These are phyloP conservation scores for Myxozyma neglecta DNA, from an alignment of 805 yeast genomes.

Conservation along the genomic window DNA sequence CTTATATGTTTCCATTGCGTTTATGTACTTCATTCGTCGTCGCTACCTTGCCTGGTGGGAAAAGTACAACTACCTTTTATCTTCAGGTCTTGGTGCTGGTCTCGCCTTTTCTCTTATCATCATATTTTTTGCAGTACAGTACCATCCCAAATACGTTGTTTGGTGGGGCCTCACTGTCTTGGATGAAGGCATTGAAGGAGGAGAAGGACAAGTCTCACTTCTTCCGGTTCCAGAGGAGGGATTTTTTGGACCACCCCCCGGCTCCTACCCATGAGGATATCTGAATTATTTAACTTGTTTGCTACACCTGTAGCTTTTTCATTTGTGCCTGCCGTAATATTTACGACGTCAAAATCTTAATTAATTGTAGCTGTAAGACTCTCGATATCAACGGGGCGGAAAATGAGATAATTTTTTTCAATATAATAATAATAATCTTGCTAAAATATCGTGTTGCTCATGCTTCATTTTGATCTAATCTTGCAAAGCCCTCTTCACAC, in stretches of 20 bases:
- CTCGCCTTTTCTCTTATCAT: conserved; percentile 62
- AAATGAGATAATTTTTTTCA: too few species aligned
- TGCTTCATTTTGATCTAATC: too few species aligned
- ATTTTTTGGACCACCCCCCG: conserved; percentile 32
- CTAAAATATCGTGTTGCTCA: too few species aligned
- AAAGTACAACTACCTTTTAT: conserved; percentile 65
- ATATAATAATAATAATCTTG: too few species aligned
- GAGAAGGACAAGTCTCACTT: conserved; percentile 15
- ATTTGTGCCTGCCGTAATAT: too few species aligned
- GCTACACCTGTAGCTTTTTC: too few species aligned
- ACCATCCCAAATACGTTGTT: conserved; percentile 42
- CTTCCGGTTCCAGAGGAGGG: conserved; percentile 37
- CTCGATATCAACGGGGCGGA: too few species aligned
- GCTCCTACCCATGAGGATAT: conserved; percentile 6
- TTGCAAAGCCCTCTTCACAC: too few species aligned
- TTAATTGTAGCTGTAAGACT: too few species aligned
- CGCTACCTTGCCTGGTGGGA: conserved; percentile 71
- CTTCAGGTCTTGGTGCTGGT: conserved; percentile 67
- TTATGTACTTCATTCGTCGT: conserved; percentile 58
- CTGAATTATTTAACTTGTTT: too few species aligned
- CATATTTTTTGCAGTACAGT: conserved; percentile 54
- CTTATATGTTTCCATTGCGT: conserved; percentile 48
- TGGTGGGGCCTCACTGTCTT: conserved; percentile 67
- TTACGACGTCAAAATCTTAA: too few species aligned
- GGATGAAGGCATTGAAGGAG: conserved; percentile 24